A percentile compares a stretch with the other conserved stretches of the same genome.
These are phyloP conservation scores for Dryadomyces quercivorus DNA, from an alignment of 2,329 filamentous ascomycete species.

Conservation along the genomic window DNA sequence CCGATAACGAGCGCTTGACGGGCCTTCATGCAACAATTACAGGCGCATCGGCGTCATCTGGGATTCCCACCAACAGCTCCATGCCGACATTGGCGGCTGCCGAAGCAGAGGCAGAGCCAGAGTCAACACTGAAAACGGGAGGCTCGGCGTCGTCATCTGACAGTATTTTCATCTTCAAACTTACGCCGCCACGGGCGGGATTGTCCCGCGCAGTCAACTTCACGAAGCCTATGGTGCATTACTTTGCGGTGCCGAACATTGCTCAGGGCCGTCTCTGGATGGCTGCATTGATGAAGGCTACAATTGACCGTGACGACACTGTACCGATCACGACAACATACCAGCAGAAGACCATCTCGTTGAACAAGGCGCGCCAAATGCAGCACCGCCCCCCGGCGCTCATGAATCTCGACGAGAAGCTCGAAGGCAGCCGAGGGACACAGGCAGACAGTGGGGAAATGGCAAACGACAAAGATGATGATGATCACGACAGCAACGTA, in stretches of 20 bases:
- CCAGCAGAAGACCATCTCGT: constrained; percentile 90
- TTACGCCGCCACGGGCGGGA: constrained; percentile 79
- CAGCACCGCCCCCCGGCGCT: constrained; percentile 81
- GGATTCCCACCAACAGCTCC: constrained; percentile 35
- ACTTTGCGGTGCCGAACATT: constrained; percentile 89
- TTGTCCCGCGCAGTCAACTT: constrained; percentile 89
- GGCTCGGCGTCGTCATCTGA: constrained; percentile 25
- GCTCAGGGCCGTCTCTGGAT: constrained; percentile 90
- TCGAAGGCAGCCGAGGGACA: constrained; percentile 12
- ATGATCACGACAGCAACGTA: constrained; percentile 6
- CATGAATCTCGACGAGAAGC: constrained; percentile 53
- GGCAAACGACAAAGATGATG: constrained; percentile 12
- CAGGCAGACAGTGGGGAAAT: not conserved
- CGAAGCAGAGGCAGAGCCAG: constrained; percentile 34
- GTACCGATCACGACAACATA: constrained; percentile 80
- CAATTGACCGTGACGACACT: constrained; percentile 81
- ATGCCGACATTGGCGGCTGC: constrained; percentile 30
- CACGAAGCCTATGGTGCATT: constrained; percentile 93
- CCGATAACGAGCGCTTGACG: constrained; percentile 81
- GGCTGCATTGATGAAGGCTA: constrained; percentile 97
- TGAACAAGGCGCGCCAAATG: constrained; percentile 78
- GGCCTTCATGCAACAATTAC: constrained; percentile 87
- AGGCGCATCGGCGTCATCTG: constrained; percentile 61
- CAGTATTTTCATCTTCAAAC: constrained; percentile 93
- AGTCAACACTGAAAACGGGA: constrained; percentile 10